These are phyloP conservation scores for Colletotrichum salicis DNA, from an alignment of 2,329 filamentous ascomycete species.

Conservation along the genomic window DNA sequence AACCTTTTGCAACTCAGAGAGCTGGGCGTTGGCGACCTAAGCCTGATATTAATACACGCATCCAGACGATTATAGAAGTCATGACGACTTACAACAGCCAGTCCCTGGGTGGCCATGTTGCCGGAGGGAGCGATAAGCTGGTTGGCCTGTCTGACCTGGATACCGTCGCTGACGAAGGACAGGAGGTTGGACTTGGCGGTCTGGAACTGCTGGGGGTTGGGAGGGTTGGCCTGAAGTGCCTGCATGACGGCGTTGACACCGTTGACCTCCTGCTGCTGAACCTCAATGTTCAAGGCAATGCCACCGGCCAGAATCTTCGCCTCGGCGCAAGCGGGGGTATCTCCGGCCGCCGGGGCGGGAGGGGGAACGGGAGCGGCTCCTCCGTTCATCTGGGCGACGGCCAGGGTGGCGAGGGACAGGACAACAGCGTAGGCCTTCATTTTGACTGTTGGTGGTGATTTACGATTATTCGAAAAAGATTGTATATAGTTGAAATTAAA, in stretches of 20 bases:
- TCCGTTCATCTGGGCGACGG: slow-evolving; percentile 5
- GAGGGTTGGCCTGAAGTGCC: slow-evolving; percentile 25
- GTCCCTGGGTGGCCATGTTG: slow-evolving; percentile 21
- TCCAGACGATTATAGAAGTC: rapidly evolving
- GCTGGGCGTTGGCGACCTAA: slow-evolving; percentile 32
- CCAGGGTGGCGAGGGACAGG: slow-evolving; percentile 24
- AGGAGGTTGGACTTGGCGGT: slow-evolving; percentile 35
- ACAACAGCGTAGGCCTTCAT: slow-evolving; percentile 33
- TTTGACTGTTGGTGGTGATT: background rate
- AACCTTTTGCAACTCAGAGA: slow-evolving; percentile 30
- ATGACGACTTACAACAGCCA: slow-evolving; percentile 22
- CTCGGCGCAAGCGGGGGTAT: slow-evolving; percentile 32
- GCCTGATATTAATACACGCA: background rate
- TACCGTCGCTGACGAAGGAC: slow-evolving; percentile 33
- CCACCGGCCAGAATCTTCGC: slow-evolving; percentile 34
- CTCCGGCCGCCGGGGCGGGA: slow-evolving; percentile 11
- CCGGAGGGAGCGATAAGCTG: slow-evolving; percentile 31
- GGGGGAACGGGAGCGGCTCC: background rate
- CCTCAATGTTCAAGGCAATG: slow-evolving; percentile 32
- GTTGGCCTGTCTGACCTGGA: slow-evolving; percentile 32
- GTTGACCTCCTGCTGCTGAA: slow-evolving; percentile 32
- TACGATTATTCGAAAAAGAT: slow-evolving; percentile 14
- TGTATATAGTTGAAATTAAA: slow-evolving; percentile 10
- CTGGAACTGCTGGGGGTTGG: slow-evolving; percentile 34
- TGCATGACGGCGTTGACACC: slow-evolving; percentile 25